These are phyloP conservation scores for Neurospora sublineolata DNA, from an alignment of 495 filamentous ascomycete species.

Conservation along the genomic window DNA sequence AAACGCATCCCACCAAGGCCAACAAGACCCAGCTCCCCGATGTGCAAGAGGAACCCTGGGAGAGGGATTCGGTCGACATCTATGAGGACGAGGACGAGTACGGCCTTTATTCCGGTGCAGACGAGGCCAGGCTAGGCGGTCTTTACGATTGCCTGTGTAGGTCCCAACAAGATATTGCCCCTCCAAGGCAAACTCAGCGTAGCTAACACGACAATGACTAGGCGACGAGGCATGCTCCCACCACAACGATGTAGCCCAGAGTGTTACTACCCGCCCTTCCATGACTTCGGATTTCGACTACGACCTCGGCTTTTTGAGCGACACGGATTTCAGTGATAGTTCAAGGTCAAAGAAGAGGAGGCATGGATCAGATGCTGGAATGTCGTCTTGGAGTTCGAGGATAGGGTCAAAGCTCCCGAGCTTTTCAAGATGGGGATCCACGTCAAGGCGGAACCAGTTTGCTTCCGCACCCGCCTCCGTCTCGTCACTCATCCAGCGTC, in stretches of 20 bases:
- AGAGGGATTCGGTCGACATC: slow-evolving; percentile 46
- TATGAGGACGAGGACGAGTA: slow-evolving; percentile 26
- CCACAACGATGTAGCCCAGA: slow-evolving; percentile 27
- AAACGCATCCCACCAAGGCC: slow-evolving; percentile 23
- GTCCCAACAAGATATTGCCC: slow-evolving; percentile 10
- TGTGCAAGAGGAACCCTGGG: slow-evolving; percentile 43
- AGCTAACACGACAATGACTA: slow-evolving; percentile 5
- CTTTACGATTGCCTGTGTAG: slow-evolving; percentile 44
- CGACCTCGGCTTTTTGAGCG: slow-evolving; percentile 48
- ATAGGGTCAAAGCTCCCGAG: slow-evolving; percentile 63
- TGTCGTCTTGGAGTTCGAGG: slow-evolving; percentile 53
- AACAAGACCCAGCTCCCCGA: slow-evolving; percentile 41
- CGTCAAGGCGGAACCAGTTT: slow-evolving; percentile 35
- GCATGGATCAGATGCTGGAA: slow-evolving; percentile 51
- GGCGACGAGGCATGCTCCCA: slow-evolving; percentile 35
- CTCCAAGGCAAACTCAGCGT: background rate
- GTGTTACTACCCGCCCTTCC: slow-evolving; percentile 24
- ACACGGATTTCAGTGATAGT: slow-evolving; percentile 44
- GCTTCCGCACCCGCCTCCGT: slow-evolving; percentile 37
- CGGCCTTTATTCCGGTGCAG: slow-evolving; percentile 10
- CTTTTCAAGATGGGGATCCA: slow-evolving; percentile 53
- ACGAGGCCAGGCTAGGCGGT: slow-evolving; percentile 1
- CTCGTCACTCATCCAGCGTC: slow-evolving; percentile 27
- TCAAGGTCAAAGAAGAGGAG: slow-evolving; percentile 45
- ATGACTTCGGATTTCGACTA: slow-evolving; percentile 36